These are phyloP conservation scores for Hypomontagnella submonticulosa DNA, from an alignment of 495 filamentous ascomycete genomes.

Conservation along the genomic window DNA sequence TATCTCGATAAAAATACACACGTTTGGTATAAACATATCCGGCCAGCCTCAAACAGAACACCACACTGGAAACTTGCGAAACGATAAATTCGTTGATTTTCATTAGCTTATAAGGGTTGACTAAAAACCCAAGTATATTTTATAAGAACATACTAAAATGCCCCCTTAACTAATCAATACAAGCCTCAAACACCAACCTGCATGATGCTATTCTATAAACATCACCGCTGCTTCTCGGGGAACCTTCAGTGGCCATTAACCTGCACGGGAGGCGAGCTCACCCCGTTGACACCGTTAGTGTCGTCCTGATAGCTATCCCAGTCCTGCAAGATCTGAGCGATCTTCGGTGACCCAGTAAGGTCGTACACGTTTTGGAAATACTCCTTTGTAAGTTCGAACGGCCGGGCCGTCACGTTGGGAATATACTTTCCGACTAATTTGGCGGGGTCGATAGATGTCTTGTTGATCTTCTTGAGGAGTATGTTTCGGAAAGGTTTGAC, in stretches of 20 bases:
- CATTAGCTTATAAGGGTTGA: constrained; percentile 12
- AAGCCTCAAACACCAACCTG: constrained; percentile 15
- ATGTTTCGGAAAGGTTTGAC: constrained; percentile 99
- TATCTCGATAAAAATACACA: too few species aligned
- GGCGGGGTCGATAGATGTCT: constrained; percentile 94
- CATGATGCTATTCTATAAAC: constrained; percentile 5
- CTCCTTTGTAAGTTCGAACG: constrained; percentile 95
- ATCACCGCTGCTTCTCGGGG: background rate
- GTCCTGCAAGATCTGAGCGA: constrained; percentile 89
- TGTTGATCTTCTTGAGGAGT: constrained; percentile 99
- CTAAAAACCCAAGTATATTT: constrained; percentile 23
- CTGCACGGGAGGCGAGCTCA: constrained; percentile 25
- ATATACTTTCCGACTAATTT: constrained; percentile 99
- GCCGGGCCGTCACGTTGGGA: constrained; percentile 94
- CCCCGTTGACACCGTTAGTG: constrained; percentile 42
- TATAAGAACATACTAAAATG: constrained; percentile 16
- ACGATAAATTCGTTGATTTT: background rate
- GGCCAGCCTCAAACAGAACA: too few species aligned
- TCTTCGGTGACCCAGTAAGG: constrained; percentile 91
- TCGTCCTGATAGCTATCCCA: constrained; percentile 72
- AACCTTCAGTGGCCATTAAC: constrained; percentile 36
- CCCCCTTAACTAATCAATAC: constrained; percentile 26
- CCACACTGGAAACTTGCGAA: too few species aligned
- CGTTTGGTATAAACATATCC: too few species aligned
- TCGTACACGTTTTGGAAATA: constrained; percentile 99